Evolutionary conservation across 352 stramenopile species (phyloP), one percentile per base, ranked within the genome.

Genomic region (Phytopythium sindhum): DNA sequence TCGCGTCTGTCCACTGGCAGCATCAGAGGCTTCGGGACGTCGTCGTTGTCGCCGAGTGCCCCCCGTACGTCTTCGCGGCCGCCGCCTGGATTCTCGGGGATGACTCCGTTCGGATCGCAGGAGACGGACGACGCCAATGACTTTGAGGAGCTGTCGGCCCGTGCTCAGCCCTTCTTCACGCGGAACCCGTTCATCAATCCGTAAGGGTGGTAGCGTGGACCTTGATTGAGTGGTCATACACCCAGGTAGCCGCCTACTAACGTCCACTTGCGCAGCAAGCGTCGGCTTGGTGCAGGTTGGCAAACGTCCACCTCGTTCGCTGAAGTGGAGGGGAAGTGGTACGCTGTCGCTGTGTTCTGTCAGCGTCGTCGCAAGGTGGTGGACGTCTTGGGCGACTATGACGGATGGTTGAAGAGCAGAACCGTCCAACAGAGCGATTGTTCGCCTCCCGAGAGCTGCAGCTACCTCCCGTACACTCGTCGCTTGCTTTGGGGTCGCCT

Each of bases 171-270:
- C 26, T 77, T 86, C 35, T 80, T 74, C 67, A 84, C 75, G 56
- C 69, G 75, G 0, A 89, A 87, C 45, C 76, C 77, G 55, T 91
- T 88, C 62, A 69, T 88, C 26, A 90, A 87, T 44, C 72, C 80
- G 48, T 89, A 89, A 61, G 39, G 39, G 2, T 12, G 33, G 17
- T 9, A n/a, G 2, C 0, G 21, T 19, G 8, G 55, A 53, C 33
- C 37, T 23, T 31, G 56, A 29, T 39, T 15, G 33, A 60, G 24
- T 10, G 31, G 31, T 26, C 47, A 11, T 4, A n/a, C 47, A 15
- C 47, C 12, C 24, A 5, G 23, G 24, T 14, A 17, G 6, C 47
- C 15, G 41, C 19, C 4, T 39, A 1, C 4, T 4, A 21, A n/a
- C 14, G 23, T 31, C 45, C 5, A 35, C 17, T n/a, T 10, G 47